phyloP scores from a whole-genome alignment of 305 asterid species.

The Fraxinus dipetala region DNA sequence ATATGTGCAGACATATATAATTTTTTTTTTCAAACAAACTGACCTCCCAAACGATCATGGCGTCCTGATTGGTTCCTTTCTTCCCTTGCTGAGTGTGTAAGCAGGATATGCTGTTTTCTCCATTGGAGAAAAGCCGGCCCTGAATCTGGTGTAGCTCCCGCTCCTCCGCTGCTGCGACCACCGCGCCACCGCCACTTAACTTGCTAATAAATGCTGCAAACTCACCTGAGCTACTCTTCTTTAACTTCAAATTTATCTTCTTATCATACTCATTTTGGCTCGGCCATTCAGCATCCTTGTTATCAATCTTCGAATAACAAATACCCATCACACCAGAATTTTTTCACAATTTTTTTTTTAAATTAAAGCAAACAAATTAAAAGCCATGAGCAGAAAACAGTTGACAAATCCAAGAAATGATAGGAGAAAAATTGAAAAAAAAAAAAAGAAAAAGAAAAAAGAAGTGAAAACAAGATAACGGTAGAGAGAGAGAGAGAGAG shows the following conservation, averaged over 20 bases:
- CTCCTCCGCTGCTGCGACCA: constrained; percentile 31
- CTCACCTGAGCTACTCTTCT: constrained; percentile 54
- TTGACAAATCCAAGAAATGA: constrained; percentile 15
- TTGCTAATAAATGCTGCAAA: constrained; percentile 61
- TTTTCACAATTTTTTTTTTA: background rate
- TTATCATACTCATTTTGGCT: constrained; percentile 26
- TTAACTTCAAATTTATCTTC: constrained; percentile 41
- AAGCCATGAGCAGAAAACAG: background rate
- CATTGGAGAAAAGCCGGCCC: constrained; percentile 43
- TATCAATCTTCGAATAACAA: constrained; percentile 63
- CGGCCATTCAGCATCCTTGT: constrained; percentile 48
- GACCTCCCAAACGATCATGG: constrained; percentile 63
- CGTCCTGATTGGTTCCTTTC: constrained; percentile 57
- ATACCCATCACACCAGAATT: constrained; percentile 59
- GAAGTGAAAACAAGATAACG: constrained; percentile 23
- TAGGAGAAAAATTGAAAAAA: background rate
- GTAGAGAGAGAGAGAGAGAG: constrained; percentile 15
- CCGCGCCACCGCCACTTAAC: constrained; percentile 50
- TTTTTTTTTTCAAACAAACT: background rate
- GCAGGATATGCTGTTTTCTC: constrained; percentile 32
- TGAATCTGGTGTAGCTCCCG: constrained; percentile 41
- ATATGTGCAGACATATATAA: background rate
- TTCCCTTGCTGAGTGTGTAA: constrained; percentile 52
- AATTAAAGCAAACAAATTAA: background rate
- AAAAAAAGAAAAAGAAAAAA: constrained; percentile 2